Evolutionary conservation across 2,329 filamentous ascomycete species (phyloP).

Genomic region (Colletotrichum filicis): DNA sequence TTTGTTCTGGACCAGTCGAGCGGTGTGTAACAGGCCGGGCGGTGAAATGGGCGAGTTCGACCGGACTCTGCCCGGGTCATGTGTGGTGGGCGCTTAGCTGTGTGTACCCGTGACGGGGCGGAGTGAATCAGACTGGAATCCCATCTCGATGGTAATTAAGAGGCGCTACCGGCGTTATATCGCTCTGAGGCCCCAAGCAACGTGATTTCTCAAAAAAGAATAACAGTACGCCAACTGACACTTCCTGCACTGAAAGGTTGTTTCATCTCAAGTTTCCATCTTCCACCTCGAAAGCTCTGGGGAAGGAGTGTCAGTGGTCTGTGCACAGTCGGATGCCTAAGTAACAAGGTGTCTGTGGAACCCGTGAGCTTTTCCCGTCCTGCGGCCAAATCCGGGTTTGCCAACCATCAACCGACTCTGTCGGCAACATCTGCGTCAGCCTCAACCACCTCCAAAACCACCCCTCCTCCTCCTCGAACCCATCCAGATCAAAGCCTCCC

Average conservation of each 20-base stretch:
- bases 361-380: conserved; percentile 47
- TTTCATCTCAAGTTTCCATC: conserved; percentile 16
- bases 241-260: neutral
- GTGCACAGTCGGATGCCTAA: conserved; percentile 26
- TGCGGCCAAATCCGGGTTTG: conserved; percentile 50
- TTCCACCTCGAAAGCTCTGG: neutral
- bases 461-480: neutral
- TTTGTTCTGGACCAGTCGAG: conserved; percentile 1
- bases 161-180: neutral
- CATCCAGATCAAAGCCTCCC: conserved; percentile 10
- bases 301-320: conserved; percentile 11
- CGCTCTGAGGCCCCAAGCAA: neutral
- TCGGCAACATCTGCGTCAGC: conserved; percentile 39
- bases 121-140: neutral
- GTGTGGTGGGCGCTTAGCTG: conserved; percentile 17
- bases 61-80: conserved; percentile 9
- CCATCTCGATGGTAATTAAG: neutral
- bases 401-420: conserved; percentile 44
- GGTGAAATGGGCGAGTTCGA: conserved; percentile 15
- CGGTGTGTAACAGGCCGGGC: conserved; percentile 29
- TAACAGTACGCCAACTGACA: neutral
- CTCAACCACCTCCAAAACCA: conserved; percentile 3
- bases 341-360: conserved; percentile 30
- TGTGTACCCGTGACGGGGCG: conserved; percentile 8
- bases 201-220: conserved; percentile 1